Evolutionary conservation across 1,284 basidiomycete genomes (phyloP).

Genomic region (Baeospora myosura): DNA sequence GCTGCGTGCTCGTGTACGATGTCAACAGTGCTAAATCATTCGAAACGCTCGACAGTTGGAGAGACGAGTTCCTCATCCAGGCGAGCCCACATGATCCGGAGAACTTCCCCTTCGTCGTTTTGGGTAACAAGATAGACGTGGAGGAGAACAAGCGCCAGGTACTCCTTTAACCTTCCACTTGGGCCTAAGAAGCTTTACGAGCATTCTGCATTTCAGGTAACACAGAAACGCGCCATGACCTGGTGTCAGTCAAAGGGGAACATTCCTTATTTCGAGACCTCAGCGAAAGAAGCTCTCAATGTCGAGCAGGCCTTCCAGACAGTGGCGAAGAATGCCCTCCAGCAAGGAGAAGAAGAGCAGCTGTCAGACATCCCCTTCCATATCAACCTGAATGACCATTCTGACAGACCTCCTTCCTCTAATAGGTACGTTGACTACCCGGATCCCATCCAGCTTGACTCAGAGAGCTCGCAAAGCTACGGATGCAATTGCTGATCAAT

Average conservation of each 20-base stretch:
- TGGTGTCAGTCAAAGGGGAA: conserved; percentile 99
- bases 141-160: conserved; percentile 99
- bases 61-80: conserved; percentile 96
- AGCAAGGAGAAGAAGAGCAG: conserved; percentile 95
- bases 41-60: conserved; percentile 95
- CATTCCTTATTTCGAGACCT: conserved; percentile 99
- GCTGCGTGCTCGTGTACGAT: conserved; percentile 98
- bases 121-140: conserved; percentile 99
- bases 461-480: conserved; percentile 85
- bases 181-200: conserved; percentile 5
- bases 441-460: conserved; percentile 96
- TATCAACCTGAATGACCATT: conserved; percentile 12
- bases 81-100: conserved; percentile 98
- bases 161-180: conserved; percentile 17
- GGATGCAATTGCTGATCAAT: conserved; percentile 87
- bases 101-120: conserved; percentile 97
- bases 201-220: conserved; percentile 53
- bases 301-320: conserved; percentile 99
- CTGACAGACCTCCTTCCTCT: conserved; percentile 15
- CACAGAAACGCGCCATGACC: conserved; percentile 99
- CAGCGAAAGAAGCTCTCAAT: conserved; percentile 99
- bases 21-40: conserved; percentile 99
- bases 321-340: conserved; percentile 95
- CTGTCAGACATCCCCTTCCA: conserved; percentile 50
- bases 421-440: conserved; percentile 95